Evolutionary conservation across 768 basidiomycete genomes (phyloP).

Genomic region (Antrodiella citrinella): DNA sequence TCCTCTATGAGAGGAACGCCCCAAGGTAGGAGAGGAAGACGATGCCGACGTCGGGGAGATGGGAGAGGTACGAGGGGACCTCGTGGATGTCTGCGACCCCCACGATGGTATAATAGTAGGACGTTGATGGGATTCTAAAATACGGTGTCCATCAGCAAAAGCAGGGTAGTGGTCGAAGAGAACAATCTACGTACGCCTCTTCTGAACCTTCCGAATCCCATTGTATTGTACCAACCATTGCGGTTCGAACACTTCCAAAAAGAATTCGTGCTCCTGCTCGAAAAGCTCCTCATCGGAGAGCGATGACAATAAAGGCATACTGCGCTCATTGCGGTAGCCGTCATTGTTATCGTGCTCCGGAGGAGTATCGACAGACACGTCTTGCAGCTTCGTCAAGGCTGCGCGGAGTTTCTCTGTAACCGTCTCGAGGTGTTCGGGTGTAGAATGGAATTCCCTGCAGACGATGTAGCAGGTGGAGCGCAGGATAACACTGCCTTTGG

Average conservation of each 20-base stretch:
- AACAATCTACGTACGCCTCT: neutral
- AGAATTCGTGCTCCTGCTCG: conserved; percentile 5
- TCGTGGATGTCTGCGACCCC: too few species aligned
- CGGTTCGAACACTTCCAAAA: conserved; percentile 9
- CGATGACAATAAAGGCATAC: neutral
- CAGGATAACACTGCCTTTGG: neutral
- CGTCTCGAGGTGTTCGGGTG: neutral
- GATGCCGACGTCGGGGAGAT: too few species aligned
- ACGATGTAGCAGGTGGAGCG: conserved; percentile 10
- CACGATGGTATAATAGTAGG: too few species aligned
- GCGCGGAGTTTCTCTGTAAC: neutral
- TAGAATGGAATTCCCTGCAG: conserved; percentile 8
- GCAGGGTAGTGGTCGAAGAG: too few species aligned
- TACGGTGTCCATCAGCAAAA: too few species aligned
- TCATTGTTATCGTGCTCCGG: neutral
- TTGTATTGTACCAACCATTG: conserved; percentile 8
- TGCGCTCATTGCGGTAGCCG: neutral
- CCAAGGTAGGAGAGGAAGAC: too few species aligned
- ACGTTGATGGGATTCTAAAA: too few species aligned
- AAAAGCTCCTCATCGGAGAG: conserved; percentile 3
- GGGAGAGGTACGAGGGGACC: too few species aligned
- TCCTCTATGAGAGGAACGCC: too few species aligned
- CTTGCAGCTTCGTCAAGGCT: conserved; percentile 1
- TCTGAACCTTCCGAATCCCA: neutral
- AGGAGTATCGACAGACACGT: neutral